phyloP scores from a whole-genome alignment of 208 protist species.

The Vickermania spadyakhi region DNA sequence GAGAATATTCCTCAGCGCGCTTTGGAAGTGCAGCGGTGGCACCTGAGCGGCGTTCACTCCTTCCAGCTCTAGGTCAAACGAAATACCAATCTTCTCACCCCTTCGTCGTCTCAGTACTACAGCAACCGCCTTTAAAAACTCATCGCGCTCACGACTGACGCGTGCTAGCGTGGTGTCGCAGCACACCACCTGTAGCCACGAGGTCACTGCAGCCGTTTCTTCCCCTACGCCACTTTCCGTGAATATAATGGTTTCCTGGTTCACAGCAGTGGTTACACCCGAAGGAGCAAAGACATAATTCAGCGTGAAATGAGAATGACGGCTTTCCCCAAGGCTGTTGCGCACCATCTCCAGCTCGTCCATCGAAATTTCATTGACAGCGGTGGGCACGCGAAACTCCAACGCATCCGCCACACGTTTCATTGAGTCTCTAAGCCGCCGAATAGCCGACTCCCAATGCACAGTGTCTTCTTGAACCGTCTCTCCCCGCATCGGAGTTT shows the following conservation, averaged over 20 bases:
- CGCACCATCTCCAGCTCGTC: no score
- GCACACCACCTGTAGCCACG: constrained; percentile 28
- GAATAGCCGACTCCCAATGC: constrained; percentile 21
- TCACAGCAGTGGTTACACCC: not conserved
- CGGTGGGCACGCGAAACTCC: not conserved
- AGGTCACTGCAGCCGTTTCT: not conserved
- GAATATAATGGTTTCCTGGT: not conserved
- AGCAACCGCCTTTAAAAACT: constrained; percentile 23
- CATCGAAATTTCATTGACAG: not conserved
- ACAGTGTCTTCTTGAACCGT: constrained; percentile 18
- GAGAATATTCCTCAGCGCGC: no score
- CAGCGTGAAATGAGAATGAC: not conserved
- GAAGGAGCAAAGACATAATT: not conserved
- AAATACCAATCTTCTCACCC: no score
- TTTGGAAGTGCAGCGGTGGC: no score
- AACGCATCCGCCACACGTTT: constrained; percentile 7
- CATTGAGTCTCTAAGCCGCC: not conserved
- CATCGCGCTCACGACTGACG: constrained; percentile 50
- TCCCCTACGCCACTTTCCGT: not conserved
- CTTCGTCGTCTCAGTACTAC: constrained; percentile 5
- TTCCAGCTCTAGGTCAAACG: no score
- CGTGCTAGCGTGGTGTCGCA: constrained; percentile 48
- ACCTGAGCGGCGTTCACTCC: no score
- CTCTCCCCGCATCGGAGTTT: constrained; percentile 11
- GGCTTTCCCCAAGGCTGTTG: no score